Evolutionary conservation across 1,284 basidiomycete genomes (phyloP).

Genomic region (Fomitopsis schrenkii): DNA sequence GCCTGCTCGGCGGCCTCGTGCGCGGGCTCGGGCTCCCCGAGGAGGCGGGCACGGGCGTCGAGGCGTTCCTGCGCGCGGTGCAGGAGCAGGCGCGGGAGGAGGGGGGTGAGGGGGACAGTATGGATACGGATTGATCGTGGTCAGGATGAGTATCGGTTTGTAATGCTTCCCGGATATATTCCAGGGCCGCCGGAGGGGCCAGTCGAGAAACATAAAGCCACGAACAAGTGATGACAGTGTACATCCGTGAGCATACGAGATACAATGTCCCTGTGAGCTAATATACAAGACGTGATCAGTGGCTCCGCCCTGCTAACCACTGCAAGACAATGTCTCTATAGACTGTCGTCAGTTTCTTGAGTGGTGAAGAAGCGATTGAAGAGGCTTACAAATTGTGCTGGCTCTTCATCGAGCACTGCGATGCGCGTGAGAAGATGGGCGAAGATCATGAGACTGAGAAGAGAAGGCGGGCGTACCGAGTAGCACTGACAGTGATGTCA

Average conservation of each 20-base stretch:
- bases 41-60: slow-evolving; percentile 70
- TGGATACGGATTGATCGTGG: slow-evolving; percentile 53
- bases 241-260: slow-evolving; percentile 1
- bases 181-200: too few species aligned
- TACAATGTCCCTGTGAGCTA: slow-evolving; percentile 7
- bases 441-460: slow-evolving; percentile 15
- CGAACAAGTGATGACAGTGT: not conserved
- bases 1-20: slow-evolving; percentile 66
- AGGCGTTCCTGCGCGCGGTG: slow-evolving; percentile 69
- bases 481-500: slow-evolving; percentile 73
- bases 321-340: slow-evolving; percentile 68
- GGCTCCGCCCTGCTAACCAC: slow-evolving; percentile 65
- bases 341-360: not conserved
- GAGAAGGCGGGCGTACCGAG: slow-evolving; percentile 47
- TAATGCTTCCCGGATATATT: not conserved
- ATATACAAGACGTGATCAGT: slow-evolving; percentile 30
- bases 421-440: not conserved
- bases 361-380: not conserved
- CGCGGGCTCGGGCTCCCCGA: slow-evolving; percentile 72
- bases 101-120: slow-evolving; percentile 37
- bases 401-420: slow-evolving; percentile 88
- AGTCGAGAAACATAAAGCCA: too few species aligned
- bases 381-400: slow-evolving; percentile 81
- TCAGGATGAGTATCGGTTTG: not conserved
- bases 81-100: slow-evolving; percentile 67